Base-by-base conservation (phyloP, 441 rosid genomes). In the Bruguiera hainesii region DNA sequence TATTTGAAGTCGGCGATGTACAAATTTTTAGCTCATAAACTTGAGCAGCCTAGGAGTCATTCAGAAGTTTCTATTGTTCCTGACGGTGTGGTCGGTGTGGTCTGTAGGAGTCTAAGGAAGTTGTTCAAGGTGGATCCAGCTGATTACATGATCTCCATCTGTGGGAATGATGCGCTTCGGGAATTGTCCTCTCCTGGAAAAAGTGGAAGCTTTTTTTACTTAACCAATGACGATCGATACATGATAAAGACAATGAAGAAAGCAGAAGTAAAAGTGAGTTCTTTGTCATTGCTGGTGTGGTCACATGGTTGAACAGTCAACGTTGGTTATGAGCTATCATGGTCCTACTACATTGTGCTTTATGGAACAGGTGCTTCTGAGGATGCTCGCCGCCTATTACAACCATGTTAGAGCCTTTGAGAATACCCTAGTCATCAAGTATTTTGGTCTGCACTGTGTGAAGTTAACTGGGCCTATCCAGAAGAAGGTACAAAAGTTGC, bases 221-320 rank as follows among this genome's bases (percentile, higher is more conserved):
- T 95, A 67, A 95, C 98, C 23, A 81, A 84, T 52, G 99, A 95
- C 70, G 98, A 95, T 68, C 80, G 83, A 6, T 95, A 90, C 79
- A 95, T 95, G 99, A 95, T 95, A 65, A 95, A 95, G 81, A 95
- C 99, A 1, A 81, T 95, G 87, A 96, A 85, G 81, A 95, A 95
- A 73, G 87, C 98, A 20, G 98, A 95, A 87, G 93, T 83, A 16
- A 95, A 95, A 78, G 99, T 87, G 71, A 78, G 84, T 68, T 35
- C 51, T 4, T 4, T 23, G 11, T 25, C 13, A 26, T 64, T 58
- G 21, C 5, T 62, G 18, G 4, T 25, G 10, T 33, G 56, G 59
- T 33, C 28, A 35, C 51, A 20, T 59, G 37, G 39, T 31, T 64
- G 2, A 56, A 35, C 31, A 7, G 52, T 18, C 15, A 11, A 25